phyloP scores from a whole-genome alignment of 2,329 filamentous ascomycete genomes.

The Monosporascus sp. region DNA sequence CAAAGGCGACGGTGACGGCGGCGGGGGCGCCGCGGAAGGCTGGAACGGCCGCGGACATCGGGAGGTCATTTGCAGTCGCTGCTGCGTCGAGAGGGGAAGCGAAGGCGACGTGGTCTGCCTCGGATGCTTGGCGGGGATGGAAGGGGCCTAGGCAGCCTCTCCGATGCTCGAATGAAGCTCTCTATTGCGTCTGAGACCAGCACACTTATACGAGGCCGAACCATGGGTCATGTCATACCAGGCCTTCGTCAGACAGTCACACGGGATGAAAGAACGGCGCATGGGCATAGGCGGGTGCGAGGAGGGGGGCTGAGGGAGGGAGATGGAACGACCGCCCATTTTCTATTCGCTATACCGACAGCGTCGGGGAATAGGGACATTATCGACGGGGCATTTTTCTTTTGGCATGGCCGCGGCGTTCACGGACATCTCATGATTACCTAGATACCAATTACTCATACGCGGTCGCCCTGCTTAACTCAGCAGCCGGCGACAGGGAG shows the following conservation, averaged over 20 bases:
- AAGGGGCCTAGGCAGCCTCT: slow-evolving; percentile 27
- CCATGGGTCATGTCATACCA: too few species aligned
- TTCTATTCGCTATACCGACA: too few species aligned
- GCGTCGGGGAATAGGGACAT: too few species aligned
- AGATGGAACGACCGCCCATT: too few species aligned
- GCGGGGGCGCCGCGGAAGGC: slow-evolving; percentile 31
- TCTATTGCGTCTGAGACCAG: neutral
- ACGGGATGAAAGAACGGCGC: too few species aligned
- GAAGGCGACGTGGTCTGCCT: slow-evolving; percentile 65
- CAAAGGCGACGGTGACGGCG: slow-evolving; percentile 8
- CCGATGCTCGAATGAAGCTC: slow-evolving; percentile 1
- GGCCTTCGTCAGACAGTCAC: too few species aligned
- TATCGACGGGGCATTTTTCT: neutral
- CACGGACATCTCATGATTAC: slow-evolving; percentile 2
- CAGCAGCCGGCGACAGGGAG: too few species aligned
- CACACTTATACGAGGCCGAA: neutral
- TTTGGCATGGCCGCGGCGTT: slow-evolving; percentile 5
- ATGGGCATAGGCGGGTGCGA: too few species aligned
- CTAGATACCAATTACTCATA: slow-evolving; percentile 7
- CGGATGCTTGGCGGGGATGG: slow-evolving; percentile 50
- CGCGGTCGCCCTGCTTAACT: too few species aligned
- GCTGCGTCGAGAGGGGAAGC: slow-evolving; percentile 60
- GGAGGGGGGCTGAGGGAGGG: too few species aligned
- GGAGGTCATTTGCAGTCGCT: slow-evolving; percentile 59
- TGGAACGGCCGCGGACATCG: slow-evolving; percentile 39